Conservation (phyloP, 331 rosid genomes). For the Acacia pycnantha region DNA sequence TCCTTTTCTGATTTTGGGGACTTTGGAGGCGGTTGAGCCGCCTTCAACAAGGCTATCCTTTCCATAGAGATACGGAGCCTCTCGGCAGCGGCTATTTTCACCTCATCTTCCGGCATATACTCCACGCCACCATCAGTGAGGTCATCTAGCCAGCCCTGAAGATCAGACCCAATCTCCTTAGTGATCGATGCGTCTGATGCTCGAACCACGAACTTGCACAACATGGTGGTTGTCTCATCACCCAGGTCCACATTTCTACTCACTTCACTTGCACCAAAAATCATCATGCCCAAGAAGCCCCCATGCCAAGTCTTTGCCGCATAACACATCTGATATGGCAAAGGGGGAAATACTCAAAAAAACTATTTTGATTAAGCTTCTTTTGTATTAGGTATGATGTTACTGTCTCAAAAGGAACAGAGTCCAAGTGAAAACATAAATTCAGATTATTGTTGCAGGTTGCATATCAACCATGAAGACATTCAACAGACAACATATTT, state of each 20-base stretch:
- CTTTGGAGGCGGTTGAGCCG: constrained; percentile 85
- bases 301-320: constrained; percentile 99
- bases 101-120: constrained; percentile 98
- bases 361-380: constrained; percentile 15
- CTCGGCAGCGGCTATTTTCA: constrained; percentile 86
- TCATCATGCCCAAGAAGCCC: constrained; percentile 94
- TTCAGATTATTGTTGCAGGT: neutral
- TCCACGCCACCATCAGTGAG: constrained; percentile 97
- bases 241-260: constrained; percentile 97
- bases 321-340: constrained; percentile 68
- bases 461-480: neutral
- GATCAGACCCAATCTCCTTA: constrained; percentile 89
- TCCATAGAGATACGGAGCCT: constrained; percentile 96
- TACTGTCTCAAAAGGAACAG: constrained; percentile 6
- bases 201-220: constrained; percentile 93
- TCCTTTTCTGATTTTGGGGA: constrained; percentile 57
- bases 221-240: constrained; percentile 93
- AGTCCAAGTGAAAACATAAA: constrained; percentile 25
- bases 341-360: constrained; percentile 7
- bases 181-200: constrained; percentile 93
- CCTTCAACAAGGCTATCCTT: constrained; percentile 89
- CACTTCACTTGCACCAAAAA: constrained; percentile 98
- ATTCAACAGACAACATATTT: neutral
- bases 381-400: constrained; percentile 5
- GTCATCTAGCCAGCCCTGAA: constrained; percentile 97